phyloP scores from a whole-genome alignment of 139 green algal species.

The Eudorina sp. region DNA sequence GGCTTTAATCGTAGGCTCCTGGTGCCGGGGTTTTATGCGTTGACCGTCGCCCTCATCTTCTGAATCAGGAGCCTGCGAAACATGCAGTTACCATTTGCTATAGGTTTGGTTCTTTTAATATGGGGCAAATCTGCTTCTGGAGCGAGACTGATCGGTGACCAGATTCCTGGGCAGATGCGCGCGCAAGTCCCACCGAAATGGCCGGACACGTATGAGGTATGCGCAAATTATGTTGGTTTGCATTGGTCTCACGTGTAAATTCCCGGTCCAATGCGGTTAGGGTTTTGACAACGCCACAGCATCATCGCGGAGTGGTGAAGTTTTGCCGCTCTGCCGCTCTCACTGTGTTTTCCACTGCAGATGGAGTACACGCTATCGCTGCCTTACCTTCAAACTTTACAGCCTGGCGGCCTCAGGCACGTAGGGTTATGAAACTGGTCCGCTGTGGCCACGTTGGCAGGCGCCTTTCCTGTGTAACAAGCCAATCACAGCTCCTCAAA shows the following conservation, averaged over 20 bases:
- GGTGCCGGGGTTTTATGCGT: no score
- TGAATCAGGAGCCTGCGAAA: no score
- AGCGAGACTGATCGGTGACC: no score
- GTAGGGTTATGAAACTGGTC: background rate
- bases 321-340: background rate
- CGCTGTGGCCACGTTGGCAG: background rate
- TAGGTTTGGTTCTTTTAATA: no score
- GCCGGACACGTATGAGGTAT: conserved; percentile 20
- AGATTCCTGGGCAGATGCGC: background rate
- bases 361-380: conserved; percentile 53
- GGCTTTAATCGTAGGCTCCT: no score
- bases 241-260: background rate
- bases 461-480: background rate
- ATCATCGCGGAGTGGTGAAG: no score
- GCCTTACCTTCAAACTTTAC: conserved; percentile 53
- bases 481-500: background rate
- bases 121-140: no score
- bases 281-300: background rate
- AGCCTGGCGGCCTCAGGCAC: conserved; percentile 49
- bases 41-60: no score
- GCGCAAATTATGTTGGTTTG: background rate
- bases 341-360: conserved; percentile 27
- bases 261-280: background rate
- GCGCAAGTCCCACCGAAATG: background rate
- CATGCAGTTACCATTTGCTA: no score